Evolutionary conservation across 768 basidiomycete species (phyloP).

Genomic region (Phlegmacium glaucopus): DNA sequence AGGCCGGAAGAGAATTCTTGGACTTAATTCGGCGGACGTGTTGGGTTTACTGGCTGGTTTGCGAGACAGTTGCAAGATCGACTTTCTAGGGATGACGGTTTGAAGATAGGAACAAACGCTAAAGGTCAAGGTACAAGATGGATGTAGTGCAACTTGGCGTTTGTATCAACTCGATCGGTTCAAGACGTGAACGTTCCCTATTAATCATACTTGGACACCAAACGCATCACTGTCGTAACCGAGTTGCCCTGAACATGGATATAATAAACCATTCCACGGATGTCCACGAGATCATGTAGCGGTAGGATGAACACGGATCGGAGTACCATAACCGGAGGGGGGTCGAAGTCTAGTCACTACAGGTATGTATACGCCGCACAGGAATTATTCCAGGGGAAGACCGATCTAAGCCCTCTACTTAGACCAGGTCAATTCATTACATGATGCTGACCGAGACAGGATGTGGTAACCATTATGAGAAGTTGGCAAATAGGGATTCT

Average conservation of each 20-base stretch:
- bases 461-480: too few relatives aligned
- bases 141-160: conserved; percentile 20
- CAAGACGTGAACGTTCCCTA: conserved; percentile 30
- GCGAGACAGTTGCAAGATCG: conserved; percentile 27
- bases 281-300: conserved; percentile 23
- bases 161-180: conserved; percentile 23
- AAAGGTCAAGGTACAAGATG: conserved; percentile 31
- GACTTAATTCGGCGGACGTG: conserved; percentile 28
- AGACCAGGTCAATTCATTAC: too few relatives aligned
- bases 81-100: too few relatives aligned
- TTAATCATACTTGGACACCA: conserved; percentile 34
- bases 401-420: too few relatives aligned
- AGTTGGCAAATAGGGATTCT: too few relatives aligned
- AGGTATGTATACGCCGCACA: too few relatives aligned
- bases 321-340: too few relatives aligned
- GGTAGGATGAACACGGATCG: too few relatives aligned
- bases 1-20: conserved; percentile 30
- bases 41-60: conserved; percentile 28
- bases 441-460: too few relatives aligned
- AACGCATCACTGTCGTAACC: conserved; percentile 28
- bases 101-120: too few relatives aligned
- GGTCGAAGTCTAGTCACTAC: too few relatives aligned
- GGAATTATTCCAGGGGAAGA: too few relatives aligned
- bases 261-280: conserved; percentile 38
- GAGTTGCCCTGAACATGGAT: conserved; percentile 30